Base-by-base conservation (phyloP, 108 stramenopile species). In the Pseudonitzschia pungens region DNA sequence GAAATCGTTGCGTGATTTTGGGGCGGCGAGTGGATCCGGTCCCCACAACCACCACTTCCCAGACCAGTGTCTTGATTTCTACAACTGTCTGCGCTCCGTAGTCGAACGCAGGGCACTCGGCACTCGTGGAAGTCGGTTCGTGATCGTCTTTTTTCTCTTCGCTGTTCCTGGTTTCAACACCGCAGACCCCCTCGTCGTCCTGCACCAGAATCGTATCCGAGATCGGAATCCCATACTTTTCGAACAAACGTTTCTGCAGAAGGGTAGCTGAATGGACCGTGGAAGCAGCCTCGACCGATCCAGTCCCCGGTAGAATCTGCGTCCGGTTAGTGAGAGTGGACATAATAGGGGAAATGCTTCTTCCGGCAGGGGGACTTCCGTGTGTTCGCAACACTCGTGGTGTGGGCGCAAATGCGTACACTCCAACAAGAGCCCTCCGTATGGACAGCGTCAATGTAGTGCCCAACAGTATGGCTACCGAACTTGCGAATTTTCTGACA, bases 51-150 rank as follows among this genome's bases (percentile, higher is more conserved):
- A 42, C 36, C 10, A 78, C 67, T 60, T 78, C 66, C 77, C 77
- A 78, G 9, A 78, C 77, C 50, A 78, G 48, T 54, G 77, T 78
- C 40, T 78, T 78, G 54, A 78, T 48, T 15, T 80, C 58, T 7
- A 71, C 63, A 2, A 50, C 59, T 3, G 12, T 56, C 20, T 22
- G 26, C 26, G 14, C 10, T 43, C 9, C 6, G 42, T 43, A 11
- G 9, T 43, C 42, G 42, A 43, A 43, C 6, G 42, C 6, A 43
- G 42, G 6, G 6, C 9, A 43, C 11, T 14, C 14, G 45, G 45
- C 14, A 12, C 2, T 18, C 9, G 45, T 48, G 18, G 36, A 5
- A 2, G 36, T 36, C 36, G 36, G 36, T 36, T 36, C 36, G 12
- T 58, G 24, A 0, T 62, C 60, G 0, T 40, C 60, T 21, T 62